Percentiles rank a stretch among this genome's conserved stretches.
These are phyloP conservation scores for Dittrichia graveolens DNA, from an alignment of 129 eudicot genomes.

Conservation along the genomic window DNA sequence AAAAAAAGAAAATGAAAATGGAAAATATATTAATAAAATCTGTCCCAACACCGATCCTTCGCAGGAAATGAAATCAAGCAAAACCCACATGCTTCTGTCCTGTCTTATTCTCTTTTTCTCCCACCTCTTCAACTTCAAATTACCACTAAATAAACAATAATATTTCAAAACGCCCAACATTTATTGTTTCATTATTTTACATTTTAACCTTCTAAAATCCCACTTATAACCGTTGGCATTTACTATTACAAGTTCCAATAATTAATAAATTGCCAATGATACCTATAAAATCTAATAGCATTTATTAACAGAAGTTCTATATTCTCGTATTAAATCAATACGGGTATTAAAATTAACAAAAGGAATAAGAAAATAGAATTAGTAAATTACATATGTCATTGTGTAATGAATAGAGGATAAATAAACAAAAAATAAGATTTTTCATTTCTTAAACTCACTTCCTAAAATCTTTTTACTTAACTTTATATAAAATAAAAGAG, in stretches of 20 bases:
- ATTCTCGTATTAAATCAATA: too few species aligned
- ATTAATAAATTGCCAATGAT: background rate
- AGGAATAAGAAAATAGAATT: too few species aligned
- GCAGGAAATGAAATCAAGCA: conserved; percentile 43
- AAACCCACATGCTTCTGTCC: conserved; percentile 63
- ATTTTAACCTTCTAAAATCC: conserved; percentile 18
- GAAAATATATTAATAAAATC: conserved; percentile 4
- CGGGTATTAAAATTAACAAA: too few species aligned
- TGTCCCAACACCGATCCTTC: conserved; percentile 49
- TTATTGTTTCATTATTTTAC: conserved; percentile 49
- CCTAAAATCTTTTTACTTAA: background rate
- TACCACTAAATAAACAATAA: conserved; percentile 16
- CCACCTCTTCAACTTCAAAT: conserved; percentile 22
- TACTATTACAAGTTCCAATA: background rate
- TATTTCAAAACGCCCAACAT: conserved; percentile 40
- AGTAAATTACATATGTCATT: too few species aligned
- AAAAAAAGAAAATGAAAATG: background rate
- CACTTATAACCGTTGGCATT: conserved; percentile 33
- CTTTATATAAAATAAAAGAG: background rate
- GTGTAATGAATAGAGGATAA: too few species aligned
- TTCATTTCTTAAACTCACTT: background rate
- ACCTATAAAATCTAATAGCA: background rate
- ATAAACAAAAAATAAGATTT: too few species aligned
- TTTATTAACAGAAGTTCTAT: too few species aligned
- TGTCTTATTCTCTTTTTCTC: conserved; percentile 28